Conservation (phyloP, 495 filamentous ascomycete genomes). For the Pyrenula massariospora region DNA sequence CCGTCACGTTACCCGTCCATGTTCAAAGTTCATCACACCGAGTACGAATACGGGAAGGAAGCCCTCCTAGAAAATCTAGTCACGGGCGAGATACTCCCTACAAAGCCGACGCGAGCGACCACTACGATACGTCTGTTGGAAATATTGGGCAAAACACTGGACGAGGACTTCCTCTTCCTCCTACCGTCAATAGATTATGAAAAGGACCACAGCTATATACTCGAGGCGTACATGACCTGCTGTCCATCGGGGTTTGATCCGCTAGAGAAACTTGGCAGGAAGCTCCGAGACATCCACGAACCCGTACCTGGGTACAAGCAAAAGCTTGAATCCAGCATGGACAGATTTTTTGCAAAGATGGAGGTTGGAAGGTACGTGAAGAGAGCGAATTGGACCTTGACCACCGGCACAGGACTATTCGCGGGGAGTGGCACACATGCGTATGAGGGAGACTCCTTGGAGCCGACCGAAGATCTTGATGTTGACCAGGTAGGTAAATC, state of each 20-base stretch:
- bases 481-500: conserved; percentile 29
- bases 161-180: conserved; percentile 70
- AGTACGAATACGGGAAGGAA: conserved; percentile 10
- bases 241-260: conserved; percentile 66
- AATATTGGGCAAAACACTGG: conserved; percentile 46
- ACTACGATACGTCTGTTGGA: conserved; percentile 23
- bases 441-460: conserved; percentile 25
- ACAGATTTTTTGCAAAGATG: conserved; percentile 53
- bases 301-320: conserved; percentile 58
- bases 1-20: conserved; percentile 53
- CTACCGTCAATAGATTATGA: conserved; percentile 36
- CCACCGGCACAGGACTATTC: conserved; percentile 44
- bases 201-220: conserved; percentile 34
- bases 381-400: conserved; percentile 50
- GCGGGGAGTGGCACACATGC: conserved; percentile 32
- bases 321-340: conserved; percentile 66
- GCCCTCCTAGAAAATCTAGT: conserved; percentile 29
- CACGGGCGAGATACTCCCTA: conserved; percentile 29
- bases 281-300: conserved; percentile 54
- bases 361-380: conserved; percentile 27
- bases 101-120: conserved; percentile 8
- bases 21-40: conserved; percentile 29
- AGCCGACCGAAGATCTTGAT: conserved; percentile 36
- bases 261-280: conserved; percentile 46
- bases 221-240: conserved; percentile 57